phyloP scores from a whole-genome alignment of 2,329 filamentous ascomycete genomes.

The Cercospora sp. region DNA sequence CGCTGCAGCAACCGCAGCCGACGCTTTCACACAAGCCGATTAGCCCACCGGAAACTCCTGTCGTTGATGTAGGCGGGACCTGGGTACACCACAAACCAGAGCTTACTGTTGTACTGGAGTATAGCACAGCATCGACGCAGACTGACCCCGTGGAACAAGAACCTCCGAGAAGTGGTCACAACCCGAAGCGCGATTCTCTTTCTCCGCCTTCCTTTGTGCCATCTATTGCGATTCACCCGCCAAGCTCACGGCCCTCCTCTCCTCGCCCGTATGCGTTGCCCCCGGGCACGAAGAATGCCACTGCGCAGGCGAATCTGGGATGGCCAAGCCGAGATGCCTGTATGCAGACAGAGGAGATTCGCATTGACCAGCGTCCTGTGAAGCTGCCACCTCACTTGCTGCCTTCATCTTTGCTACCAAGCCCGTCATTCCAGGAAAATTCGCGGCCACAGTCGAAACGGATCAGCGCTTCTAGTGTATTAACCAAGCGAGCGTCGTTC shows the following conservation, averaged over 20 bases:
- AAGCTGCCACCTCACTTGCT: conserved; percentile 75
- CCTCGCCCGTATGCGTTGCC: conserved; percentile 76
- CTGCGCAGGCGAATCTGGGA: conserved; percentile 70
- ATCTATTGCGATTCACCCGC: conserved; percentile 88
- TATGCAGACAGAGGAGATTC: conserved; percentile 88
- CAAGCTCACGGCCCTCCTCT: conserved; percentile 77
- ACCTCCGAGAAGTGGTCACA: conserved; percentile 34
- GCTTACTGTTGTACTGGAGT: conserved; percentile 26
- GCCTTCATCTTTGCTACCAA: conserved; percentile 69
- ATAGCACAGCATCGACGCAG: conserved; percentile 38
- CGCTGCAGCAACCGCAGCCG: conserved; percentile 17
- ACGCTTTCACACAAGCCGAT: conserved; percentile 44
- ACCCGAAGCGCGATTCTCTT: conserved; percentile 34
- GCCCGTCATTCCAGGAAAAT: conserved; percentile 43
- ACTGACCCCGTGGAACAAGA: conserved; percentile 32
- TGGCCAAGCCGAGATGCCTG: conserved; percentile 55
- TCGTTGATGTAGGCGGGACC: conserved; percentile 38
- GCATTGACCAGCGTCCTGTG: conserved; percentile 73
- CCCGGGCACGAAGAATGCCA: conserved; percentile 75
- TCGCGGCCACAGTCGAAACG: conserved; percentile 17
- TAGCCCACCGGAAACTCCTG: conserved; percentile 66
- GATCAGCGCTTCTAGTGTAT: conserved; percentile 25
- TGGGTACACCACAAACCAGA: conserved; percentile 29
- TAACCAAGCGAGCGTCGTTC: conserved; percentile 23
- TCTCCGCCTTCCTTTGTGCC: conserved; percentile 50